phyloP scores from a whole-genome alignment of 257 asterid species.

The Capsicum rhomboideum region DNA sequence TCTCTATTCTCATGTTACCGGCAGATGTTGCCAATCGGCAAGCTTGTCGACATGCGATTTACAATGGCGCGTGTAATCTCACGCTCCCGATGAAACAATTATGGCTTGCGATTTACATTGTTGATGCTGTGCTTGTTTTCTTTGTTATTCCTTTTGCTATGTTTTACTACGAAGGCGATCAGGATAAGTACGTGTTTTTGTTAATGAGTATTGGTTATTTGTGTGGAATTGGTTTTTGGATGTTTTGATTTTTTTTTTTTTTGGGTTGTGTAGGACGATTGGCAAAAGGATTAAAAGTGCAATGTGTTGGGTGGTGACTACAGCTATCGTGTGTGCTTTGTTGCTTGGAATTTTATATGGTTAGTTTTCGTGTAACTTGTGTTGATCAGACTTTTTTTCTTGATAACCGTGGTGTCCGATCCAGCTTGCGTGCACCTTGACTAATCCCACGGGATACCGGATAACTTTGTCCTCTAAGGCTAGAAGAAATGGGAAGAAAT shows the following conservation, averaged over 20 bases:
- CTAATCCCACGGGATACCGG: too few relatives aligned
- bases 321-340: constrained; percentile 83
- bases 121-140: constrained; percentile 84
- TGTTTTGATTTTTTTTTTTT: neutral
- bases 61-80: constrained; percentile 87
- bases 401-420: too few relatives aligned
- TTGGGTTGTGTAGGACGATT: constrained; percentile 50
- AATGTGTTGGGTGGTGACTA: constrained; percentile 66
- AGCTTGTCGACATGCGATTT: constrained; percentile 91
- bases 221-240: too few relatives aligned
- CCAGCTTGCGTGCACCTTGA: too few relatives aligned
- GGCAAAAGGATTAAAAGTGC: constrained; percentile 91
- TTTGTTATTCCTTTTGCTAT: constrained; percentile 92
- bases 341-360: constrained; percentile 87
- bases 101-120: constrained; percentile 86
- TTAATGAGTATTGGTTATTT: too few relatives aligned
- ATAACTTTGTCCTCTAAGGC: too few relatives aligned
- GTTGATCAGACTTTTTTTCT: neutral
- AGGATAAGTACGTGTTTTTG: constrained; percentile 55
- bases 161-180: constrained; percentile 98
- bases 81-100: constrained; percentile 96
- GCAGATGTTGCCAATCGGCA: constrained; percentile 96
- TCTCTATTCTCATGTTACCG: constrained; percentile 93
- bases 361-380: constrained; percentile 1
- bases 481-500: too few relatives aligned